A percentile compares a stretch with the other conserved stretches of the same genome.
Conservation (phyloP, 148 eudicot genomes). For the Chenopodium album region DNA sequence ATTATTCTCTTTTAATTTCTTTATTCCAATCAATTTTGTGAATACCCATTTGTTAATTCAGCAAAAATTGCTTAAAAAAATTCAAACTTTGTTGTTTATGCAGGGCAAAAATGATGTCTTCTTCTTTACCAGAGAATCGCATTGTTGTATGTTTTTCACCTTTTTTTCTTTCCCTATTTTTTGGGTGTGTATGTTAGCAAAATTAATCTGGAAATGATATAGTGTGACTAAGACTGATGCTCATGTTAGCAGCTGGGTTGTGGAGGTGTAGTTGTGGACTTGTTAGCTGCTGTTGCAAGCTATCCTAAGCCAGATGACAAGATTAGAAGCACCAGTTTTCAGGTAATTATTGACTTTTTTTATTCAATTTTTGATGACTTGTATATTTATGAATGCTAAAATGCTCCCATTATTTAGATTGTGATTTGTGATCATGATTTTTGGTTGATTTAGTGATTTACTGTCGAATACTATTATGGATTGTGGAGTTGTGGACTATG, state of each 20-base stretch:
- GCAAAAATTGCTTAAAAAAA: not conserved
- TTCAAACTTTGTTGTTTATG: not conserved
- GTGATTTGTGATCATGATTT: not conserved
- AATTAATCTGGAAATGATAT: not conserved
- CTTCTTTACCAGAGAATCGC: slow-evolving; percentile 44
- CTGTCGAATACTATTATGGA: not conserved
- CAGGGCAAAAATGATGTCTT: slow-evolving; percentile 57
- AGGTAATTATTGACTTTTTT: slow-evolving; percentile 37
- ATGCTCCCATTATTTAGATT: not conserved
- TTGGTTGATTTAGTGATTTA: not conserved
- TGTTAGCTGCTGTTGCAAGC: slow-evolving; percentile 68
- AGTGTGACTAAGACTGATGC: slow-evolving; percentile 2
- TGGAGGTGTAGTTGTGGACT: slow-evolving; percentile 58
- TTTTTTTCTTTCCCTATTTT: not conserved
- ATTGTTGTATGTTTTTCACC: slow-evolving; percentile 40
- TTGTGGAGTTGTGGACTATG: not conserved
- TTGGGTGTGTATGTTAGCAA: not conserved
- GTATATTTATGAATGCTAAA: not conserved
- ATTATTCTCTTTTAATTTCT: not conserved
- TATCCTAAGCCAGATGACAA: slow-evolving; percentile 93
- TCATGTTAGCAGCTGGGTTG: slow-evolving; percentile 60
- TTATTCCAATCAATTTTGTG: not conserved
- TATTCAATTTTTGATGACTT: not conserved
- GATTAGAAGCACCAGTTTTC: slow-evolving; percentile 83
- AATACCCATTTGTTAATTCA: slow-evolving; percentile 1